Base-by-base conservation (phyloP, 345 rosid genomes). In the Eutrema yunnanense region DNA sequence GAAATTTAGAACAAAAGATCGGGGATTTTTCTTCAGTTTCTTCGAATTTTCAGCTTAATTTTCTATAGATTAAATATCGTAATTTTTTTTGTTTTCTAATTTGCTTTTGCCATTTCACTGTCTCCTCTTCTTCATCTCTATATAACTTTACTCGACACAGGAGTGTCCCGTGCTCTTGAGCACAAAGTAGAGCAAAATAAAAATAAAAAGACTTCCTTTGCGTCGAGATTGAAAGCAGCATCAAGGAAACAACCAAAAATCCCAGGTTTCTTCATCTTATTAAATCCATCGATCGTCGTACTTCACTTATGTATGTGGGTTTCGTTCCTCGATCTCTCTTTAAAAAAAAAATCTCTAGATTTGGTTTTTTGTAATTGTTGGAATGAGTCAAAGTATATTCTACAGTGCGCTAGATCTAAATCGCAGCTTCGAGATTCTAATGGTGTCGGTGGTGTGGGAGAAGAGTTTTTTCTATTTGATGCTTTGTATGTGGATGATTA, bases 151-250 rank as follows among this genome's bases (percentile, higher is more conserved):
- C 67, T 55, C 61, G 67, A 70, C 41, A 55, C 67, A 76, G 6
- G 37, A 77, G 67, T 58, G 69, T 77, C 73, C 61, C 61, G 72
- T 58, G 80, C 71, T 77, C 69, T 77, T 58, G 44, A 56, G 67
- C 64, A 50, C 64, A 41, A 59, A 57, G 73, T 51, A 30, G 8
- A 40, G 16, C 14, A 6, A 8, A 6, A 14, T 0, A 9, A 19
- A 16, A 12, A 3, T 54, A 8, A 49, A 36, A 12, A 49, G n/a
- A 5, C 63, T 65, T 65, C 62, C n/a, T 62, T 19, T 71, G 66
- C 57, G 14, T 71, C 37, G 80, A 58, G 72, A 71, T 49, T 62
- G 47, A 49, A 63, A 49, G 56, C 33, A 69, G 27, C 63, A 61
- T 14, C 50, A 4, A 62, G 29, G 14, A 63, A 60, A 30, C 56